A percentile compares a stretch with the other conserved stretches of the same genome.
Evolutionary conservation across 495 filamentous ascomycete species (phyloP).

Genomic region (Chaetomium fimeti): DNA sequence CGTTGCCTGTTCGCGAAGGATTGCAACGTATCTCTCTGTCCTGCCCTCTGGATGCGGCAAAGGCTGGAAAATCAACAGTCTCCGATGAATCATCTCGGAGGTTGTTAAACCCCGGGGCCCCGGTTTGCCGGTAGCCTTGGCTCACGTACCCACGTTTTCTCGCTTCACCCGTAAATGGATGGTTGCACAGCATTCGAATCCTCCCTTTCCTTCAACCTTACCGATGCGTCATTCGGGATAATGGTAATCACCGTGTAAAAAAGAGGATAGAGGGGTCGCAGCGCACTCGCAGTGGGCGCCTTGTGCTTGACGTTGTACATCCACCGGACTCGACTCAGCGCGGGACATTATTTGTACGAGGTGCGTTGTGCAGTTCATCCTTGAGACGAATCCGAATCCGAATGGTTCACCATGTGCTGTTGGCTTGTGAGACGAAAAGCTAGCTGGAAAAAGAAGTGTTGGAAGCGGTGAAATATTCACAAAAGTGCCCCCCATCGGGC

Average conservation of each 20-base stretch:
- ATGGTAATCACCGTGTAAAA: too few species aligned
- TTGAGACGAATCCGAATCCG: too few species aligned
- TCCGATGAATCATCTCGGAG: neutral
- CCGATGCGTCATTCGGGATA: constrained; percentile 7
- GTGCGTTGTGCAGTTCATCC: too few species aligned
- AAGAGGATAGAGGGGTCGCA: neutral
- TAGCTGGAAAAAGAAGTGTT: neutral
- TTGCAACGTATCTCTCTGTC: too few species aligned
- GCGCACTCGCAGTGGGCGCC: neutral
- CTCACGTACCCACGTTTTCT: neutral
- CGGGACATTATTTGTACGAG: too few species aligned
- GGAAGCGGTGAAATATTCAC: neutral
- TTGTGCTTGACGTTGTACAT: too few species aligned
- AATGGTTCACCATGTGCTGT: too few species aligned
- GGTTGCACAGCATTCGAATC: constrained; percentile 1
- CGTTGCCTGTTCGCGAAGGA: too few species aligned
- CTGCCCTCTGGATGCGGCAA: too few species aligned
- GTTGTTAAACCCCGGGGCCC: constrained; percentile 1
- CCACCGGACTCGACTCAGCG: too few species aligned
- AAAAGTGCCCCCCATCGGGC: neutral
- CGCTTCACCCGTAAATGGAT: neutral
- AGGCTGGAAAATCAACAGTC: neutral
- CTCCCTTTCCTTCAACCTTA: neutral
- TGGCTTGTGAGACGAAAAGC: neutral
- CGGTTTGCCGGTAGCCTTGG: neutral